phyloP scores from a whole-genome alignment of 2,329 filamentous ascomycete genomes.

The Alternaria ventricosa region DNA sequence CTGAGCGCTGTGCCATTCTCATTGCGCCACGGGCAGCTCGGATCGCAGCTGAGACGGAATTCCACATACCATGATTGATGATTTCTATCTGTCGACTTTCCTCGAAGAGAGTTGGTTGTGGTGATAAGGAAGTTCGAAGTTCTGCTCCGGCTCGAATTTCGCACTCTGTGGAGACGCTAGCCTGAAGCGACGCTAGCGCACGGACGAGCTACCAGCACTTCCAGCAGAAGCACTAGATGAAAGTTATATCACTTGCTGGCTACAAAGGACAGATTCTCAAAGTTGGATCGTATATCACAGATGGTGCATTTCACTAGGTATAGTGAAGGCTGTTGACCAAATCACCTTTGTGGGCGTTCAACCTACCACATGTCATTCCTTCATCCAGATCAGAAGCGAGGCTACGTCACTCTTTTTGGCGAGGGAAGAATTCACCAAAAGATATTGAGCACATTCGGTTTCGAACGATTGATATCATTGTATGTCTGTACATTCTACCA shows the following conservation, averaged over 20 bases:
- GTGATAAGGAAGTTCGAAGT: slow-evolving; percentile 27
- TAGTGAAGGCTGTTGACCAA: background rate
- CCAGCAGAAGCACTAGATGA: background rate
- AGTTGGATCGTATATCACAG: background rate
- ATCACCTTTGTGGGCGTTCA: background rate
- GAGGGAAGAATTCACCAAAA: background rate
- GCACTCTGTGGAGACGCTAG: slow-evolving; percentile 14
- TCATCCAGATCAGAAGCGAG: background rate
- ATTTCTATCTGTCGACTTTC: slow-evolving; percentile 51
- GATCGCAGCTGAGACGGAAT: background rate
- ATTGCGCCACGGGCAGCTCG: background rate
- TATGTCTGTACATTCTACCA: slow-evolving; percentile 24
- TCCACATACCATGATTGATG: slow-evolving; percentile 50
- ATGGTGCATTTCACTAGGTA: background rate
- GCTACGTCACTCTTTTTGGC: background rate
- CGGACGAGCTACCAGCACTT: background rate
- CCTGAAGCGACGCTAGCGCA: slow-evolving; percentile 6
- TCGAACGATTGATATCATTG: slow-evolving; percentile 18
- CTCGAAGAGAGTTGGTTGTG: slow-evolving; percentile 52
- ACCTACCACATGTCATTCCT: background rate
- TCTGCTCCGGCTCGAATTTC: slow-evolving; percentile 23
- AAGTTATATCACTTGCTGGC: background rate
- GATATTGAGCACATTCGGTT: background rate
- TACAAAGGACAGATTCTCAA: background rate
- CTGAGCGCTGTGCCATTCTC: background rate